Percentiles rank a stretch among this genome's conserved stretches.
These are phyloP conservation scores for Penicillium thymicola DNA, from an alignment of 2,329 filamentous ascomycete species.

Conservation along the genomic window DNA sequence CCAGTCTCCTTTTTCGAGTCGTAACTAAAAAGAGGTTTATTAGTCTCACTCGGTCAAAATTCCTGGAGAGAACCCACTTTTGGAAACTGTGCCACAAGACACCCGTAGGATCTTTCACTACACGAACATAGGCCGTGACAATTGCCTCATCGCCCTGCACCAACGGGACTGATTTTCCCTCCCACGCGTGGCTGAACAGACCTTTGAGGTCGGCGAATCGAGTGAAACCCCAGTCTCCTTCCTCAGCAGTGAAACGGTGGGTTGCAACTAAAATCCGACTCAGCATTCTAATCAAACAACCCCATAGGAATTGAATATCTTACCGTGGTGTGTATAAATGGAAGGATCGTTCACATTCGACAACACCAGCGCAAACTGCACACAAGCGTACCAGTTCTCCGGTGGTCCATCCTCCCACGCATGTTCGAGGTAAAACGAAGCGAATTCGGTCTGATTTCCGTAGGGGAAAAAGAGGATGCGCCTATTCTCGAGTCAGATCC, in stretches of 20 bases:
- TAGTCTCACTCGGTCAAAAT: background rate
- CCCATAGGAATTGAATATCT: constrained; percentile 18
- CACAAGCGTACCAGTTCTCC: constrained; percentile 93
- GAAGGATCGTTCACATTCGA: constrained; percentile 94
- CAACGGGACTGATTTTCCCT: constrained; percentile 59
- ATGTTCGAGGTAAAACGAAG: constrained; percentile 94
- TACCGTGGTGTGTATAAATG: constrained; percentile 70
- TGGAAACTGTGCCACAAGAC: constrained; percentile 49
- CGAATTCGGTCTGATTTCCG: constrained; percentile 90
- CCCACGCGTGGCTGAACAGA: constrained; percentile 77
- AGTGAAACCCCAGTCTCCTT: constrained; percentile 99
- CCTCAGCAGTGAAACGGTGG: constrained; percentile 92
- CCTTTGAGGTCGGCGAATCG: constrained; percentile 83
- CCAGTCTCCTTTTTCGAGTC: constrained; percentile 99
- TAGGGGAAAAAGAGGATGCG: constrained; percentile 92
- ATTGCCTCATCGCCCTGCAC: constrained; percentile 48
- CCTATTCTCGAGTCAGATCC: constrained; percentile 51
- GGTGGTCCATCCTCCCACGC: constrained; percentile 75
- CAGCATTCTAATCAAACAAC: background rate
- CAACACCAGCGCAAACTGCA: constrained; percentile 89
- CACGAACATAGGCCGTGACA: constrained; percentile 48
- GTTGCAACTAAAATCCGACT: constrained; percentile 59
- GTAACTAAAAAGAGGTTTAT: constrained; percentile 59
- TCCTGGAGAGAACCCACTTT: constrained; percentile 31
- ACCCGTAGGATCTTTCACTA: constrained; percentile 49